These are phyloP conservation scores for Naematelia aurantialba DNA, from an alignment of 768 basidiomycete genomes.

Conservation along the genomic window DNA sequence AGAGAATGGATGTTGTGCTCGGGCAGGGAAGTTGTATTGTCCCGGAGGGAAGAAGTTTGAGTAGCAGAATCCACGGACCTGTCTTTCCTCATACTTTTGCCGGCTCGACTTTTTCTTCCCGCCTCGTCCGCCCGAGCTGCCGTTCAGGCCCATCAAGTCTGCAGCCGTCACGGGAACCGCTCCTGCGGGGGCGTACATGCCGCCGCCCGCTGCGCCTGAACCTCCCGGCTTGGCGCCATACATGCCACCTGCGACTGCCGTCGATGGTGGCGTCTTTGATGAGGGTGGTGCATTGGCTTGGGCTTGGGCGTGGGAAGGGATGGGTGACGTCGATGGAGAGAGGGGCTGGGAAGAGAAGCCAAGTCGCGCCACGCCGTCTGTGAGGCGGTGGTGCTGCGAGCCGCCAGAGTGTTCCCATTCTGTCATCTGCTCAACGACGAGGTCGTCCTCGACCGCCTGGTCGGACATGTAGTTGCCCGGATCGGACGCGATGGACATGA, in stretches of 20 bases:
- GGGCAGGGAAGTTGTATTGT: background rate
- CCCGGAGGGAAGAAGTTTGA: background rate
- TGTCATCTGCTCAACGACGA: constrained; percentile 22
- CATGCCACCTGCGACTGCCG: constrained; percentile 18
- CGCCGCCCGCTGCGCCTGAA: background rate
- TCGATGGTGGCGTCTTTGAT: background rate
- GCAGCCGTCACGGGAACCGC: constrained; percentile 3
- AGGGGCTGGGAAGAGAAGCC: too few species aligned
- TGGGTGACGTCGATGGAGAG: too few species aligned
- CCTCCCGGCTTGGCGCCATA: constrained; percentile 8
- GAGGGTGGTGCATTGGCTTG: too few species aligned
- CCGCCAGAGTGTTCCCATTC: too few species aligned
- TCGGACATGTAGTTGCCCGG: background rate
- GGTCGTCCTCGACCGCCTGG: constrained; percentile 12
- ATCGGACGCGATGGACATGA: background rate
- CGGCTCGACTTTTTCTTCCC: constrained; percentile 50
- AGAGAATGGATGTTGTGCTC: too few species aligned
- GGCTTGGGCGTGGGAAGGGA: too few species aligned
- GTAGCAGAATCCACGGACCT: constrained; percentile 32
- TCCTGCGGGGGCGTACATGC: background rate
- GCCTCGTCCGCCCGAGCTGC: constrained; percentile 9
- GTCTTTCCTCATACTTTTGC: constrained; percentile 48
- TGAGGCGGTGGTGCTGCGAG: too few species aligned
- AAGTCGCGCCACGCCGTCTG: too few species aligned
- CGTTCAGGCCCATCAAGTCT: constrained; percentile 2